Evolutionary conservation across 2,329 filamentous ascomycete species (phyloP).

Genomic region (Aureobasidium sp.): DNA sequence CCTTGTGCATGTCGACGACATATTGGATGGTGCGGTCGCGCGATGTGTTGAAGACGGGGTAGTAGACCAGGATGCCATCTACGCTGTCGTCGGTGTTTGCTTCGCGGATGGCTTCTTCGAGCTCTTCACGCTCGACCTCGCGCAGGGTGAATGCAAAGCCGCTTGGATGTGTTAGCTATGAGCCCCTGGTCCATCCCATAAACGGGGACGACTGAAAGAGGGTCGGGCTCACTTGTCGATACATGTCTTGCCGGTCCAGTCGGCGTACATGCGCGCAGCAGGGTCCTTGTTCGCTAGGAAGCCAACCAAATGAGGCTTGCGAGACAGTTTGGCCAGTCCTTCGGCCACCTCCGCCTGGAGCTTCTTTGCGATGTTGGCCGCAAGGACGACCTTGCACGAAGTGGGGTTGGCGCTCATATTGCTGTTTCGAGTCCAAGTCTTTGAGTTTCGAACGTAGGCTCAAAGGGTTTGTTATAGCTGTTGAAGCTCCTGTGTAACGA

Average conservation of each 20-base stretch:
- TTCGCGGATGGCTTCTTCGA: slow-evolving; percentile 79
- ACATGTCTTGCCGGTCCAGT: slow-evolving; percentile 96
- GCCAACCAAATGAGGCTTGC: slow-evolving; percentile 72
- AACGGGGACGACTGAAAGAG: not conserved
- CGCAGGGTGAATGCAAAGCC: slow-evolving; percentile 85
- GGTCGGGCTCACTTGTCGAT: slow-evolving; percentile 70
- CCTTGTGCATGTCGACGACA: slow-evolving; percentile 80
- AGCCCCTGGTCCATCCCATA: not conserved
- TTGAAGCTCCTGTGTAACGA: not conserved
- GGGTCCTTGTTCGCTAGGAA: slow-evolving; percentile 91
- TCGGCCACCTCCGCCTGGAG: slow-evolving; percentile 70
- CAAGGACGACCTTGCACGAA: slow-evolving; percentile 86
- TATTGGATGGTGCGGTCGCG: slow-evolving; percentile 96
- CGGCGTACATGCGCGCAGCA: slow-evolving; percentile 84
- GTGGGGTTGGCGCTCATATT: slow-evolving; percentile 20
- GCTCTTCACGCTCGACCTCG: slow-evolving; percentile 72
- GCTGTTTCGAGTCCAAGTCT: not conserved
- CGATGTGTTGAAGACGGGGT: slow-evolving; percentile 85
- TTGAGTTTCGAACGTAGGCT: not conserved
- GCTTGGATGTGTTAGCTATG: slow-evolving; percentile 36
- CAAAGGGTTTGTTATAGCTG: not conserved
- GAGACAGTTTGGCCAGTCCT: slow-evolving; percentile 62
- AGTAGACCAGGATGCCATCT: slow-evolving; percentile 95
- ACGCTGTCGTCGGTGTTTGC: slow-evolving; percentile 72
- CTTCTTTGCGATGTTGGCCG: slow-evolving; percentile 75